Conservation (phyloP, 768 basidiomycete species). For the Rhizopogon vinicolor region DNA sequence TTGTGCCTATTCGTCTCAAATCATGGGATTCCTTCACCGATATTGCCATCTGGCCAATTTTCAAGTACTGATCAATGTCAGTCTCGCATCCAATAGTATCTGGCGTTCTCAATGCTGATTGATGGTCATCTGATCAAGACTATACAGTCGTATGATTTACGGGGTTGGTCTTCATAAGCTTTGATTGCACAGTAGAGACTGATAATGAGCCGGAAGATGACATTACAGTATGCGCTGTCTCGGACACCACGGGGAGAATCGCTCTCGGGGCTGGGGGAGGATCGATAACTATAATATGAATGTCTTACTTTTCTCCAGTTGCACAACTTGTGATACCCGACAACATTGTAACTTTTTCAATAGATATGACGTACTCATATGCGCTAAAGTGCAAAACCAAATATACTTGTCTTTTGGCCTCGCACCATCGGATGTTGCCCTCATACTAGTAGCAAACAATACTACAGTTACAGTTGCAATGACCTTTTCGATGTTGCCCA, state of each 20-base stretch:
- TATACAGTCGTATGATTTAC: conserved; percentile 24
- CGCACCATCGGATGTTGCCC: too few species aligned
- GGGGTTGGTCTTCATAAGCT: conserved; percentile 15
- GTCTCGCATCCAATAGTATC: too few species aligned
- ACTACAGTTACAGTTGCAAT: too few species aligned
- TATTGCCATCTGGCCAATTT: too few species aligned
- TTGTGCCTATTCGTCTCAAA: too few species aligned
- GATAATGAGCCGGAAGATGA: conserved; percentile 30
- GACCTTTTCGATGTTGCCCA: too few species aligned
- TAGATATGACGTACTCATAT: too few species aligned
- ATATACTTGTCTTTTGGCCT: too few species aligned
- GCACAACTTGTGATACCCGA: conserved; percentile 28
- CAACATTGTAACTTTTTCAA: conserved; percentile 49
- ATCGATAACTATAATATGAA: conserved; percentile 15
- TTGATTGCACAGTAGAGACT: background rate
- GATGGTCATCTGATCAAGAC: conserved; percentile 10
- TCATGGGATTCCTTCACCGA: too few species aligned
- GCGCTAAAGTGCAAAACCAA: too few species aligned
- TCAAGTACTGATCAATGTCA: too few species aligned
- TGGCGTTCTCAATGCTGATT: conserved; percentile 7
- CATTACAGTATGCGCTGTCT: conserved; percentile 40
- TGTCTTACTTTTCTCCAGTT: background rate
- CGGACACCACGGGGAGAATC: conserved; percentile 40
- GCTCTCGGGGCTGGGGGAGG: conserved; percentile 39
- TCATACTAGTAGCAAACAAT: too few species aligned